Percentiles rank a stretch among this genome's conserved stretches.
Evolutionary conservation across 805 yeast genomes (phyloP).

Genomic region (Kazachstania taianensis): DNA sequence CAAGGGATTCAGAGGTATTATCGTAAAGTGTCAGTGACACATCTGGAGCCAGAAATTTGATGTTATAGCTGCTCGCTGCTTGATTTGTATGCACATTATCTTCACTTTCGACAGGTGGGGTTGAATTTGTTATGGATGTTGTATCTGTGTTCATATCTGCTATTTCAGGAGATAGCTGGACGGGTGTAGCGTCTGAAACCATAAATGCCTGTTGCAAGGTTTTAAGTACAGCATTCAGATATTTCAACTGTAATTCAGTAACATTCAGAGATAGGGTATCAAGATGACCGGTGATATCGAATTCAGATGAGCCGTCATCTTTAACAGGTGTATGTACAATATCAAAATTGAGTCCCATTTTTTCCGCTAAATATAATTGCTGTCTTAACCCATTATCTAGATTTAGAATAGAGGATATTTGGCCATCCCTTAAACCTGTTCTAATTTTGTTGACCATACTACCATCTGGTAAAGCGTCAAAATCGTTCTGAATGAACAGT

Average conservation of each 20-base stretch:
- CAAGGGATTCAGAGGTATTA: conserved; percentile 32
- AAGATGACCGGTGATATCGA: conserved; percentile 45
- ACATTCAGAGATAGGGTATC: conserved; percentile 43
- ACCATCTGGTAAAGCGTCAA: conserved; percentile 26
- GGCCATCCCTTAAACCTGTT: conserved; percentile 65
- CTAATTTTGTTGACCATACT: conserved; percentile 43
- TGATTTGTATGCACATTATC: neutral
- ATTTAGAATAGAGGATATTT: conserved; percentile 52
- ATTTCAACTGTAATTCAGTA: conserved; percentile 63
- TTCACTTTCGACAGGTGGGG: neutral
- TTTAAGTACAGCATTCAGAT: conserved; percentile 44
- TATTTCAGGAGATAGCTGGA: conserved; percentile 2
- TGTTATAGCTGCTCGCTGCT: neutral
- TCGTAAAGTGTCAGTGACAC: conserved; percentile 54
- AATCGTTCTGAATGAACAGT: conserved; percentile 56
- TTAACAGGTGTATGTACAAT: conserved; percentile 43
- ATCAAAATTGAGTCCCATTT: conserved; percentile 50
- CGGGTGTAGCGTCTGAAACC: conserved; percentile 32
- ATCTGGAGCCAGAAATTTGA: conserved; percentile 31
- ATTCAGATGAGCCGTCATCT: conserved; percentile 35
- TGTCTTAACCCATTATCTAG: conserved; percentile 39
- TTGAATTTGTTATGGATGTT: conserved; percentile 6
- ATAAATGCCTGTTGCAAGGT: conserved; percentile 47
- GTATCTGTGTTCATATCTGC: conserved; percentile 7
- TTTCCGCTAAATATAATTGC: conserved; percentile 51